Conservation (phyloP, 345 rosid genomes). For the Salix caprea region DNA sequence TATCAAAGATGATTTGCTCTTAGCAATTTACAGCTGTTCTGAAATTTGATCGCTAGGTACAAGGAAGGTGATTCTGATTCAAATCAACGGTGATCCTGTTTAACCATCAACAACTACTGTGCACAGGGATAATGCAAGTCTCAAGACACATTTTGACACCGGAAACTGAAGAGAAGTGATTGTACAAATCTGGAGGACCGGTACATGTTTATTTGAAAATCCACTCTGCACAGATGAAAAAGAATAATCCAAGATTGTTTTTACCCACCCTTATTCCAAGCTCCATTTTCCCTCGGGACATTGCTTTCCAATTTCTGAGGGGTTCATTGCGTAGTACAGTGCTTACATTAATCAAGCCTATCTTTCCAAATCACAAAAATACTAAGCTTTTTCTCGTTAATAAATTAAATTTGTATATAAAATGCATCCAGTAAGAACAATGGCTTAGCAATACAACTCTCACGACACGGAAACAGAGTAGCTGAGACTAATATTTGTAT, state of each 20-base stretch:
- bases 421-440: no score
- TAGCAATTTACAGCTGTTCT: slow-evolving; percentile 6
- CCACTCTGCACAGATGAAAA: not conserved
- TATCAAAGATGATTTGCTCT: not conserved
- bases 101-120: slow-evolving; percentile 93
- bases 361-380: no score
- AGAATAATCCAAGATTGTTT: no score
- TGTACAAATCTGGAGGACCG: not conserved
- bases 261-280: no score
- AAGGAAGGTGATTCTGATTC: slow-evolving; percentile 80
- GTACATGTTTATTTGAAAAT: not conserved
- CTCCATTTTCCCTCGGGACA: not conserved
- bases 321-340: not conserved
- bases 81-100: slow-evolving; percentile 77
- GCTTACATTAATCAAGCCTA: not conserved
- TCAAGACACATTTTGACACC: not conserved
- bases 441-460: no score
- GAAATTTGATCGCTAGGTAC: slow-evolving; percentile 46
- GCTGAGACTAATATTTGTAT: no score
- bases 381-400: no score
- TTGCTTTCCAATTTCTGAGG: not conserved
- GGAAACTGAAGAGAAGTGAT: not conserved
- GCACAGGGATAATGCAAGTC: slow-evolving; percentile 80
- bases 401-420: no score
- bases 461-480: no score